Conservation (phyloP, 176 grass and related monocot species). For the Bromus sterilis region DNA sequence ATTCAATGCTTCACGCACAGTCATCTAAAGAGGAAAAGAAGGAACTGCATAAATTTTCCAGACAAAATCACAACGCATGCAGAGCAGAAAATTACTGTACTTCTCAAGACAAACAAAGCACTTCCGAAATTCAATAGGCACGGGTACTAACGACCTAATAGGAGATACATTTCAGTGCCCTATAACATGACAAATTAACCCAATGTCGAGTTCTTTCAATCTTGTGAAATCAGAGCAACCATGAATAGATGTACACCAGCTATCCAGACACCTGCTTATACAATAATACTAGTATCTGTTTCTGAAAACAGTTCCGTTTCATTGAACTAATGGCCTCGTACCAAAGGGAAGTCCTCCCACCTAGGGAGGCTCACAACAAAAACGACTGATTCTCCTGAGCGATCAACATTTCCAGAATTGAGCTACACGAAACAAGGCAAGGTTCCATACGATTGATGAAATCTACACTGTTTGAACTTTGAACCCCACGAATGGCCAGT, state of each 20-base stretch:
- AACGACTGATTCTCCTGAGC: not conserved
- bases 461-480: not conserved
- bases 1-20: slow-evolving; percentile 83
- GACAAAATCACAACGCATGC: not conserved
- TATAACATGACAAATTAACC: not conserved
- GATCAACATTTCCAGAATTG: not conserved
- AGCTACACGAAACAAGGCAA: not conserved
- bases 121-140: not conserved
- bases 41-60: slow-evolving; percentile 12
- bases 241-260: not conserved
- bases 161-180: not conserved
- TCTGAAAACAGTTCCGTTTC: not conserved
- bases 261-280: not conserved
- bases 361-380: not conserved
- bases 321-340: not conserved
- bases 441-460: not conserved
- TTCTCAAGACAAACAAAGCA: not conserved
- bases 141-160: not conserved
- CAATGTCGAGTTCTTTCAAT: not conserved
- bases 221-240: not conserved
- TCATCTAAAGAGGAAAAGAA: slow-evolving; percentile 61
- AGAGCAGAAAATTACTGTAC: not conserved
- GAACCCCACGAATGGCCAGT: not conserved
- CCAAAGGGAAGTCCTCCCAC: not conserved
- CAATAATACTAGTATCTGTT: not conserved